Conservation (phyloP, 2,329 filamentous ascomycete genomes). For the Talaromyces sp. region DNA sequence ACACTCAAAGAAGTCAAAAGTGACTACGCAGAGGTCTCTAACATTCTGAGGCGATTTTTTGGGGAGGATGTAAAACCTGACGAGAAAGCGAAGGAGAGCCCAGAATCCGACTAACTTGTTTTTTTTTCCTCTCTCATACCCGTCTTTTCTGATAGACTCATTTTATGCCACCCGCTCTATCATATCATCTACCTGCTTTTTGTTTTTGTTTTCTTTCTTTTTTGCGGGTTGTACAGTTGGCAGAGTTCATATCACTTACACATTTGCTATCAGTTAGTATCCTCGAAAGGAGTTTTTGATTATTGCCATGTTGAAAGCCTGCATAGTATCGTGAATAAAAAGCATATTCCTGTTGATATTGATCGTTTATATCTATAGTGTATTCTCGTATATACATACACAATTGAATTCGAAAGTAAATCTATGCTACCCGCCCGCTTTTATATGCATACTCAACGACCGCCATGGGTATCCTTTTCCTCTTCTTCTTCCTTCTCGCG, state of each 20-base stretch:
- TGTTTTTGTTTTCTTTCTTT: slow-evolving; percentile 3
- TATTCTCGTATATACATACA: neutral
- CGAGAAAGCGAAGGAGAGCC: neutral
- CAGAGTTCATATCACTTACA: neutral
- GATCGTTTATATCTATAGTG: neutral
- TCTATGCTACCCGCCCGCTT: neutral
- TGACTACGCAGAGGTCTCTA: slow-evolving; percentile 71
- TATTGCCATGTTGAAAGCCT: neutral
- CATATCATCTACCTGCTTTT: slow-evolving; percentile 7
- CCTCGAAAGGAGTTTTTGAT: neutral
- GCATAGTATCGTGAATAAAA: neutral
- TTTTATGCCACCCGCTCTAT: slow-evolving; percentile 15
- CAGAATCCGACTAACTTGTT: slow-evolving; percentile 3
- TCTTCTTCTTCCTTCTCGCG: slow-evolving; percentile 4
- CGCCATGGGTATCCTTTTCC: neutral
- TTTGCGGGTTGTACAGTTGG: neutral
- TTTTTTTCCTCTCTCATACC: slow-evolving; percentile 13
- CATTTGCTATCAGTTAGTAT: neutral
- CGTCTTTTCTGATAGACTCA: slow-evolving; percentile 18
- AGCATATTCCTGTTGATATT: neutral
- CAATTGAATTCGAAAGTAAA: neutral
- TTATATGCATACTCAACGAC: neutral
- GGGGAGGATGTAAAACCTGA: slow-evolving; percentile 20
- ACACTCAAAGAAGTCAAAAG: slow-evolving; percentile 67
- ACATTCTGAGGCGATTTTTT: slow-evolving; percentile 67